Percentiles rank a stretch among this genome's conserved stretches.
Evolutionary conservation across 1,284 basidiomycete species (phyloP).

Genomic region (Moniliophthora roreri): DNA sequence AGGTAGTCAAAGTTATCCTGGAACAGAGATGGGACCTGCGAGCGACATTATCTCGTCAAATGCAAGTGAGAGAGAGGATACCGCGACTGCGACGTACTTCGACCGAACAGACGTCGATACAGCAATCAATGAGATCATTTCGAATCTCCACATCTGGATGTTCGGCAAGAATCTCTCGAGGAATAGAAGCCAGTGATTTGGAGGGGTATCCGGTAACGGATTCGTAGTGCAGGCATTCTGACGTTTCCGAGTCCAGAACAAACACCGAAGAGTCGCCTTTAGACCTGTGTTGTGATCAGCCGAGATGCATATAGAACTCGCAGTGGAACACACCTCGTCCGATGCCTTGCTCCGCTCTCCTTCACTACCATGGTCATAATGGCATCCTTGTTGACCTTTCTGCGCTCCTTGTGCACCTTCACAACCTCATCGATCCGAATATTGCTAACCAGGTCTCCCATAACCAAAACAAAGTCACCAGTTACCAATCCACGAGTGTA

Average conservation of each 20-base stretch:
- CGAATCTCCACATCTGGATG: constrained; percentile 81
- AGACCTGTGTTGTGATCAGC: constrained; percentile 43
- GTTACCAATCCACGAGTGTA: constrained; percentile 93
- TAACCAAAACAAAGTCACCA: constrained; percentile 91
- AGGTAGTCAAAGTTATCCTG: constrained; percentile 99
- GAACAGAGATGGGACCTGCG: constrained; percentile 90
- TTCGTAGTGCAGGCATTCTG: constrained; percentile 80
- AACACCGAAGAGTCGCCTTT: constrained; percentile 72
- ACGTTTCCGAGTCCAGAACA: constrained; percentile 72
- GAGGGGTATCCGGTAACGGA: constrained; percentile 65
- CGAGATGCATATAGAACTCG: constrained; percentile 12
- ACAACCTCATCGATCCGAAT: constrained; percentile 90
- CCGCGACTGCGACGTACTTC: constrained; percentile 50
- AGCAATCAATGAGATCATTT: constrained; percentile 86
- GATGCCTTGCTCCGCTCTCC: constrained; percentile 68
- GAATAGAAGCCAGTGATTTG: constrained; percentile 58
- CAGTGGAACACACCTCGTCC: constrained; percentile 61
- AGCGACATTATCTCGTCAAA: neutral
- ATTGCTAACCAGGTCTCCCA: constrained; percentile 93
- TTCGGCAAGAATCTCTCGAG: constrained; percentile 65
- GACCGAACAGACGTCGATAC: constrained; percentile 91
- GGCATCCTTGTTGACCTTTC: constrained; percentile 86
- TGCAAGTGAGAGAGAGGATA: constrained; percentile 3
- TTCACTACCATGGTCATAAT: constrained; percentile 97
- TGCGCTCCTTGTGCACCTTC: constrained; percentile 83